Base-by-base conservation (phyloP, 1,284 basidiomycete species). In the Salmacisia buchloeana region DNA sequence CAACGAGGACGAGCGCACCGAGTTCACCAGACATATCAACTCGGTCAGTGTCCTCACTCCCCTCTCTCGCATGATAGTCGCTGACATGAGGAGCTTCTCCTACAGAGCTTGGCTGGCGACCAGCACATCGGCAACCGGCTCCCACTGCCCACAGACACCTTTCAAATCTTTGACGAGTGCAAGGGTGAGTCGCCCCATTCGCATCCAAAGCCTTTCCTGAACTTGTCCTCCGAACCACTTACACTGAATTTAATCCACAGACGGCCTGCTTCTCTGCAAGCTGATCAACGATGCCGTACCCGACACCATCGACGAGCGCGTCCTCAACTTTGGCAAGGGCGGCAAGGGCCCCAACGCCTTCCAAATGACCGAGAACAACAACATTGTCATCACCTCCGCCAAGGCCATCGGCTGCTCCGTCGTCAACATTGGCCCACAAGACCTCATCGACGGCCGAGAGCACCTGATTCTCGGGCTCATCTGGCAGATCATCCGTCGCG, bases 301-400 rank as follows among this genome's bases (percentile, higher is more conserved):
- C 23, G 94, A 98, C 81, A 98, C 94, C 7, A 98, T 98, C 82
- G 94, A 98, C 82, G 90, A 89, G 73, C 94, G 94, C 85, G 94
- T 97, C 3, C 85, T 98, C 72, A 98, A 98, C 85, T 66, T 70
- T 41, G 76, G 73, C 59, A 78, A 80, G 27, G 79, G 66, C 18
- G 82, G 81, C 46, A 83, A 83, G 70, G 78, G 78, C 68, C 73
- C 86, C 87, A 23, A 86, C 94, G 64, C 97, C 92, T 98, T 98
- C 87, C 93, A 97, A 79, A 97, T 97, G 81, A 97, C 94, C 0
- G 94, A 98, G 81, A 98, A 98, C 85, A 97, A 98, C 85, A 98
- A 97, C 82, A 94, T 98, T 74, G 94, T 98, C 79, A 97, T 98
- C 82, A 90, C 91, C 10, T 98, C 96, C 35, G 88, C 94, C 46